Percentiles rank a stretch among this genome's conserved stretches.
Conservation (phyloP, 495 filamentous ascomycete genomes). For the Hypoxylon fragiforme region DNA sequence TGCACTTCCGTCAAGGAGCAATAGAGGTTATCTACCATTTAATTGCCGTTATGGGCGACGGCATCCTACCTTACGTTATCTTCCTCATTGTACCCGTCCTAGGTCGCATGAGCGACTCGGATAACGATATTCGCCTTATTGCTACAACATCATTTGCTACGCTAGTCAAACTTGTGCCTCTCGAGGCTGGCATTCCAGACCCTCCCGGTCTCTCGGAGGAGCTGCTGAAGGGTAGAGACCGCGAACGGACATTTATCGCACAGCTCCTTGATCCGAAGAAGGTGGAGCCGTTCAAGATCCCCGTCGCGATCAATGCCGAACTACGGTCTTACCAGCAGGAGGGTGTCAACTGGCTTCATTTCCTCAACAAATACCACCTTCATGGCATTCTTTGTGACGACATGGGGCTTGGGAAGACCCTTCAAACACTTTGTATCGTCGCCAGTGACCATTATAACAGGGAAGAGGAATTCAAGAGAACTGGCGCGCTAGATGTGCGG, state of each 20-base stretch:
- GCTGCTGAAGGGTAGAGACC: slow-evolving; percentile 83
- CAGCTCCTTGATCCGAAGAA: slow-evolving; percentile 96
- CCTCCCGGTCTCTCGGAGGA: slow-evolving; percentile 89
- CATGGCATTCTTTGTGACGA: slow-evolving; percentile 99
- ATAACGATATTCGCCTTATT: slow-evolving; percentile 90
- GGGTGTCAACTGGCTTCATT: slow-evolving; percentile 97
- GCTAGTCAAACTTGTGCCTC: slow-evolving; percentile 95
- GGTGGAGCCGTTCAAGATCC: slow-evolving; percentile 89
- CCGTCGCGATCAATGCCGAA: slow-evolving; percentile 94
- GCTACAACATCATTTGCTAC: slow-evolving; percentile 97
- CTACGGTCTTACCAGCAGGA: slow-evolving; percentile 97
- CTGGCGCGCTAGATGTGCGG: slow-evolving; percentile 71
- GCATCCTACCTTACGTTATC: slow-evolving; percentile 95
- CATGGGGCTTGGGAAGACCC: slow-evolving; percentile 97
- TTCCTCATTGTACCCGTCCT: slow-evolving; percentile 98
- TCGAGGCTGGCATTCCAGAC: slow-evolving; percentile 96
- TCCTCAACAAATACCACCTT: slow-evolving; percentile 95
- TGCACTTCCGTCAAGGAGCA: slow-evolving; percentile 85
- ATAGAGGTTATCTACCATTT: slow-evolving; percentile 94
- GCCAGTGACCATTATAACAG: slow-evolving; percentile 95
- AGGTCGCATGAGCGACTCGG: slow-evolving; percentile 98
- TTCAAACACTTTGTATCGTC: slow-evolving; percentile 97
- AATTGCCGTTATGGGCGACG: slow-evolving; percentile 97
- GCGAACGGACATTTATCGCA: slow-evolving; percentile 92
- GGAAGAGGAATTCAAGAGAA: slow-evolving; percentile 83